Evolutionary conservation across 2,329 filamentous ascomycete genomes (phyloP).

Genomic region (Colletotrichum nymphaeae): DNA sequence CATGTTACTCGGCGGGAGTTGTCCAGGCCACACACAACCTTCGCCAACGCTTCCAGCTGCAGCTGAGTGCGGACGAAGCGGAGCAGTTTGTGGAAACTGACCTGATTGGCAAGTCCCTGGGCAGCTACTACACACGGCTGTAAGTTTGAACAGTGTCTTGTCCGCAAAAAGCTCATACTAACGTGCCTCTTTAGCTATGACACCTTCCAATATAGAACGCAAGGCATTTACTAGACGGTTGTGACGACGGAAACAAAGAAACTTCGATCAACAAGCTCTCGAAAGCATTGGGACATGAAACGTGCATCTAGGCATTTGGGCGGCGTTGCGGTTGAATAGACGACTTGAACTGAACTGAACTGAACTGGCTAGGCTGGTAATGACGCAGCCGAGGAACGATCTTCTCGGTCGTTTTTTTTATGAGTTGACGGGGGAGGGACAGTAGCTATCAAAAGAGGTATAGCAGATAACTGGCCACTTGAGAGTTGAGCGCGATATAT

Average conservation of each 20-base stretch:
- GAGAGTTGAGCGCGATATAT: not conserved
- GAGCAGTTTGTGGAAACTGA: slow-evolving; percentile 85
- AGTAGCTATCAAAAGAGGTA: not conserved
- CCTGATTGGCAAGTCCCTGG: slow-evolving; percentile 82
- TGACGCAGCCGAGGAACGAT: slow-evolving; percentile 32
- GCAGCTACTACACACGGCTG: slow-evolving; percentile 89
- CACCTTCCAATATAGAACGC: slow-evolving; percentile 88
- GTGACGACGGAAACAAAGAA: not conserved
- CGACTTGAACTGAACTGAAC: not conserved
- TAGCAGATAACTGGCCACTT: not conserved
- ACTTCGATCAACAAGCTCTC: slow-evolving; percentile 13
- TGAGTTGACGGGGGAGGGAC: slow-evolving; percentile 9
- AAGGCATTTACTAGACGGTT: slow-evolving; percentile 80
- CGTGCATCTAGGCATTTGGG: slow-evolving; percentile 35
- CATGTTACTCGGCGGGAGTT: slow-evolving; percentile 82
- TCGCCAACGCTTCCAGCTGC: slow-evolving; percentile 81
- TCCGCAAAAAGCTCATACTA: not conserved
- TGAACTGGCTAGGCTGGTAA: slow-evolving; percentile 24
- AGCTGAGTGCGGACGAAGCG: slow-evolving; percentile 84
- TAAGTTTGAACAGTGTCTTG: slow-evolving; percentile 56
- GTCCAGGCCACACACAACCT: slow-evolving; percentile 76
- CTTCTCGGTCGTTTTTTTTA: slow-evolving; percentile 19
- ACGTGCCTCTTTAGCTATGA: slow-evolving; percentile 69
- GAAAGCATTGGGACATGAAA: slow-evolving; percentile 26
- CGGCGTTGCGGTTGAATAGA: slow-evolving; percentile 37